Base-by-base conservation (phyloP, 2,329 filamentous ascomycete species). In the Ilyonectria destructans region DNA sequence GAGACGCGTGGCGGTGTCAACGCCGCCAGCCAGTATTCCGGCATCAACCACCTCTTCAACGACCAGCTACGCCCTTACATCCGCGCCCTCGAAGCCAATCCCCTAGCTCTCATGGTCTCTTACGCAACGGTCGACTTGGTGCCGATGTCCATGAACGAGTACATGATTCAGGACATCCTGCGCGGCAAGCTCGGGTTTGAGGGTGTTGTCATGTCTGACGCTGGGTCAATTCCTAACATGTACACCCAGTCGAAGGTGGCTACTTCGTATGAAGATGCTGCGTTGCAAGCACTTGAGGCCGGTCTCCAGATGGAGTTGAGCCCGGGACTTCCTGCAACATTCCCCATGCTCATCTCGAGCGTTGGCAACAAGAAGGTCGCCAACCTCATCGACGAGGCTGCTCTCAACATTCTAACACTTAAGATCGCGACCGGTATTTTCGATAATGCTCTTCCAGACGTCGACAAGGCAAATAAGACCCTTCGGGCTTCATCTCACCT, bases 11-110 rank as follows among this genome's bases (percentile, higher is more conserved):
- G 79, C 45, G 79, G 80, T 23, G 75, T 81, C 54, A 81, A 82
- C 69, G 61, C 65, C 0, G 80, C 79, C 6, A 79, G 75, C 55
- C 77, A 78, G 65, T 71, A 74, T 3, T 77, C 75, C 3, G 80
- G 79, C 13, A 67, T 81, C 13, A 81, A 81, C 64, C 72, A 80
- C 35, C 75, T 80, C 21, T 76, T 80, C 62, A 81, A 81, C 70
- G 76, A 78, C 55, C 73, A 77, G 17, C 71, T 72, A 2, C 70
- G 72, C 3, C 78, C 78, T 1, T 80, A 79, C 35, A 70, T 78
- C 55, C 76, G 77, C 21, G 76, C 75, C 5, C 65, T 80, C 29
- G 73, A 80, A 45, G 73, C 73, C 9, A 61, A 71, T 3, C 79
- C 78, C 2, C 31, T 74, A 1, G 76, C 79, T 0, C 49, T 80